These are phyloP conservation scores for Kodamaea plutei DNA, from an alignment of 1,139 yeast species.

Conservation along the genomic window DNA sequence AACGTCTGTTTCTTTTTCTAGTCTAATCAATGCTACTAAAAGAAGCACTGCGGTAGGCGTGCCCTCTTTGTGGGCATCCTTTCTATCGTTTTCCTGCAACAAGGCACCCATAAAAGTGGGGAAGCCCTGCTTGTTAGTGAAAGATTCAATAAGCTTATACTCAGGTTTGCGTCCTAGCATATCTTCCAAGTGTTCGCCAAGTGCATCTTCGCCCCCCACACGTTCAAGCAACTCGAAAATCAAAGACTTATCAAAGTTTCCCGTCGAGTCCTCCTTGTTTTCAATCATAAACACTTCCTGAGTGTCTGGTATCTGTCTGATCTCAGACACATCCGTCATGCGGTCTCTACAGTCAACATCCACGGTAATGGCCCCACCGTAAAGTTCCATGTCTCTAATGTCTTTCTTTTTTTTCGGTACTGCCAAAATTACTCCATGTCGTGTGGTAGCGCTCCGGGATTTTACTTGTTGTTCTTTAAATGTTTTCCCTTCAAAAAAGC, in stretches of 20 bases:
- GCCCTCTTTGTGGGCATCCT: constrained; percentile 47
- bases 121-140: constrained; percentile 10
- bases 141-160: constrained; percentile 9
- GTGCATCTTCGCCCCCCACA: constrained; percentile 36
- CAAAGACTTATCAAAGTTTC: constrained; percentile 52
- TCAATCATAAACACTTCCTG: constrained; percentile 74
- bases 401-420: constrained; percentile 1
- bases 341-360: constrained; percentile 37
- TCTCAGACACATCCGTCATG: constrained; percentile 64
- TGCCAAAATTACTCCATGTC: too few relatives aligned
- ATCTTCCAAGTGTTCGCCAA: constrained; percentile 43
- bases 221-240: constrained; percentile 70
- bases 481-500: too few relatives aligned
- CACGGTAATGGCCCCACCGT: constrained; percentile 76
- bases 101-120: constrained; percentile 11
- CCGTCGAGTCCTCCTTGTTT: constrained; percentile 25
- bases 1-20: constrained; percentile 55
- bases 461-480: too few relatives aligned
- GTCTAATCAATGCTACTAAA: constrained; percentile 51
- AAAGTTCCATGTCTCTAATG: constrained; percentile 34
- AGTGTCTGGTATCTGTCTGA: constrained; percentile 82
- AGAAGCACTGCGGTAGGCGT: constrained; percentile 28
- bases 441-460: too few relatives aligned
- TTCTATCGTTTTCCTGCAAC: constrained; percentile 28
- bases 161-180: constrained; percentile 26